These are phyloP conservation scores for Lentinula lateritia DNA, from an alignment of 768 basidiomycete species.

Conservation along the genomic window DNA sequence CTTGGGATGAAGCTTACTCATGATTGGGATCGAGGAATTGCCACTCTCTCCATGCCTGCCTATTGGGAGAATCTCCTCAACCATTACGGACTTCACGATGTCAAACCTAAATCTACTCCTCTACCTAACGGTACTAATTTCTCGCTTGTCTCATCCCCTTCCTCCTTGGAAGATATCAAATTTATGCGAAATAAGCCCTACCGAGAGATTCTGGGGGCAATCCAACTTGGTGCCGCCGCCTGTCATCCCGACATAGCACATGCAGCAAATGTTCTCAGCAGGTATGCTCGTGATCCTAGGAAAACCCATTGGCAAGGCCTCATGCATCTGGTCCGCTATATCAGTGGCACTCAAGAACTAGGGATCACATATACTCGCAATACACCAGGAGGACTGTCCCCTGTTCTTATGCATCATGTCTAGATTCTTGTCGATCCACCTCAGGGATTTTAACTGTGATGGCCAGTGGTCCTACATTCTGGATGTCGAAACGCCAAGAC, in stretches of 20 bases:
- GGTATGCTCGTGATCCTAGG: slow-evolving; percentile 2
- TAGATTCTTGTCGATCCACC: background rate
- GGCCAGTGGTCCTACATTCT: background rate
- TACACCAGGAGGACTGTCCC: too few species aligned
- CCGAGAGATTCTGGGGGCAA: background rate
- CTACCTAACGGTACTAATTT: slow-evolving; percentile 4
- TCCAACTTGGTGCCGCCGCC: background rate
- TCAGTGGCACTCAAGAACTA: background rate
- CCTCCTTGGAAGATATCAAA: background rate
- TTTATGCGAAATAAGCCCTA: slow-evolving; percentile 10
- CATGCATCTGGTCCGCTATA: slow-evolving; percentile 1
- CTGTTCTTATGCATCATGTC: too few species aligned
- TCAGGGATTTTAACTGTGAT: background rate
- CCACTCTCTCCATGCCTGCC: slow-evolving; percentile 2
- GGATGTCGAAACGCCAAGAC: background rate
- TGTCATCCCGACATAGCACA: background rate
- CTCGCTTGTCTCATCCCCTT: background rate
- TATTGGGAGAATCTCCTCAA: slow-evolving; percentile 9
- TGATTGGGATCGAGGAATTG: background rate
- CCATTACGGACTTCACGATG: slow-evolving; percentile 2
- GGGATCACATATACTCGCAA: background rate
- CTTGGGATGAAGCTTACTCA: slow-evolving; percentile 7
- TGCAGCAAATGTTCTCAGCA: background rate
- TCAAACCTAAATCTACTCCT: slow-evolving; percentile 8
- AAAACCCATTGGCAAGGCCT: background rate